Base-by-base conservation (phyloP, 306 rosid genomes). In the Ceratonia siliqua region DNA sequence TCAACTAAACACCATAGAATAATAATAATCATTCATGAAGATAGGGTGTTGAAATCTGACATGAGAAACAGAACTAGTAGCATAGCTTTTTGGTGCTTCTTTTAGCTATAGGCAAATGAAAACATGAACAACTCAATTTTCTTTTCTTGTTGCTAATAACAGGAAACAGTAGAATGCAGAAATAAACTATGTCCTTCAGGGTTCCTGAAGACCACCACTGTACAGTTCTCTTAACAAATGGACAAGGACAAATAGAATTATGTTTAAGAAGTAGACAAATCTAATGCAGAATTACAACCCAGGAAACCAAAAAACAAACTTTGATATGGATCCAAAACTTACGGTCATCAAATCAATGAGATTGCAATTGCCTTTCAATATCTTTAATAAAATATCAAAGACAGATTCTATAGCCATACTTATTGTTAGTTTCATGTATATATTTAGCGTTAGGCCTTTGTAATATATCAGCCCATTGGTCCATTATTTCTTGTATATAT, bases 1-100 rank as follows among this genome's bases (percentile, higher is more conserved):
- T 67, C 65, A 61, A 65, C 24, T 38, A 55, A 73, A 73, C 41
- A 62, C 36, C 15, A 72, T 42, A 27, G 64, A 14, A 56, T 52
- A 62, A 52, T 42, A 2, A 61, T 33, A 41, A 78, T 38, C 70
- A 36, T 48, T 56, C 64, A 64, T 39, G 46, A 32, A 62, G 25
- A 38, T 36, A 27, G 45, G 35, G 49, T 45, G 43, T 74, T 33
- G 49, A 33, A 55, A 50, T 62, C 56, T 22, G 8, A 42, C 81
- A 32, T 15, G 59, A 50, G 20, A 49, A 57, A 46, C 39, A 36
- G 45, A 56, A 56, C 24, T 18, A 46, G 15, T 8, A 64, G 46
- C 68, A 32, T 22, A 53, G 58, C 32, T 53, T 53, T 20, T 53
- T 53, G 30, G 30, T 11, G 38, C 38, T 56, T 56, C 36, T 4